phyloP scores from a whole-genome alignment of 192 early-diverging fungal genomes.

The Backusella tuberculispora region DNA sequence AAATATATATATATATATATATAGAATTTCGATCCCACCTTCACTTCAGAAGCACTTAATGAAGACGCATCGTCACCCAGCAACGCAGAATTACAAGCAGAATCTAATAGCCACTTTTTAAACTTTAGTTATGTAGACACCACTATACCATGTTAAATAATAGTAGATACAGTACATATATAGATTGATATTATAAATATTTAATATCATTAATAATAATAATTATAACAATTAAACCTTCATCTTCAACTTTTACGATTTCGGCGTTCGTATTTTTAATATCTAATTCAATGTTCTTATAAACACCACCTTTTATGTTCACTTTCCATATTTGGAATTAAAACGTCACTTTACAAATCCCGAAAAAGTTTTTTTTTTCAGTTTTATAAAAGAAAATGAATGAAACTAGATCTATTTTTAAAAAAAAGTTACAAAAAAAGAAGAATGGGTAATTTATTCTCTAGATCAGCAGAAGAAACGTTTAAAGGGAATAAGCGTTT shows the following conservation, averaged over 20 bases:
- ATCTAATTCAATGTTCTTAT: too few relatives aligned
- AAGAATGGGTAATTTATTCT: slow-evolving; percentile 15
- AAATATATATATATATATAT: not conserved
- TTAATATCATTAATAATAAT: too few relatives aligned
- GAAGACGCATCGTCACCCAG: not conserved
- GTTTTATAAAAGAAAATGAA: not conserved
- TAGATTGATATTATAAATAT: too few relatives aligned
- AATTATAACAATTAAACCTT: not conserved
- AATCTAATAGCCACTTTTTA: slow-evolving; percentile 8
- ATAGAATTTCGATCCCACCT: slow-evolving; percentile 24
- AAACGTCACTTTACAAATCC: slow-evolving; percentile 1
- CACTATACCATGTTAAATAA: slow-evolving; percentile 8
- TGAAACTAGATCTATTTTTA: not conserved
- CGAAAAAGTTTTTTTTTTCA: not conserved
- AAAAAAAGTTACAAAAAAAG: not conserved
- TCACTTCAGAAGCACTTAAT: slow-evolving; percentile 4
- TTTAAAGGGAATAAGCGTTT: slow-evolving; percentile 5
- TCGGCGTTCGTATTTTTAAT: not conserved
- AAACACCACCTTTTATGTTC: not conserved
- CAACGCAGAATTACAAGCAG: not conserved
- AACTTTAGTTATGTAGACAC: slow-evolving; percentile 25
- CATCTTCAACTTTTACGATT: too few relatives aligned
- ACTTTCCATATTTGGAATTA: not conserved
- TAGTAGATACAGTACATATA: not conserved
- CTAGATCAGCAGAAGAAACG: not conserved